Conservation (phyloP, 2,329 filamentous ascomycete genomes). For the Sarocladiaceae sp. region DNA sequence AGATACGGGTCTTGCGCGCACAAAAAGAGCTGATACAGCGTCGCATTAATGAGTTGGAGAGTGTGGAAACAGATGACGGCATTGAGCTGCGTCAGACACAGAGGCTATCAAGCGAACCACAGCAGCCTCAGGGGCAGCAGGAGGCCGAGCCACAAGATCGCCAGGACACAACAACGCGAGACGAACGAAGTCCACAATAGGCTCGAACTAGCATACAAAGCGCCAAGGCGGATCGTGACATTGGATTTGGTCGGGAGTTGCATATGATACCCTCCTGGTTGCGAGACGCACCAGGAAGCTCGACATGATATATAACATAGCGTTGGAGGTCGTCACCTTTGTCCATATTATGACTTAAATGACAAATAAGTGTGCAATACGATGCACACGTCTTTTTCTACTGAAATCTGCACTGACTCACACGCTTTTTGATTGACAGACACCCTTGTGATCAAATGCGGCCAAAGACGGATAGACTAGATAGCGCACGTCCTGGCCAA, state of each 20-base stretch:
- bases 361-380: background rate
- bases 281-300: background rate
- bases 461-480: conserved; percentile 52
- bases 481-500: conserved; percentile 47
- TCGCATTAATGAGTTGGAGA: conserved; percentile 30
- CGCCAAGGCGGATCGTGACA: background rate
- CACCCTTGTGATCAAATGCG: conserved; percentile 38
- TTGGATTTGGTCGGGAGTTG: conserved; percentile 8
- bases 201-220: no score
- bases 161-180: background rate
- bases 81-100: background rate
- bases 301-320: background rate
- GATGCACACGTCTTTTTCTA: conserved; percentile 18
- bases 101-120: background rate
- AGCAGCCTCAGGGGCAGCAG: background rate
- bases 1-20: conserved; percentile 26
- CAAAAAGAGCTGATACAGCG: conserved; percentile 31
- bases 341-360: background rate
- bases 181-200: background rate
- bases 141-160: background rate
- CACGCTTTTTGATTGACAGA: no score
- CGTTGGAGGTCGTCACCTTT: conserved; percentile 1
- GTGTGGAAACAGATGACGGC: conserved; percentile 16
- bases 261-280: conserved; percentile 10
- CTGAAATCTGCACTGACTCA: conserved; percentile 53